Percentiles rank a stretch among this genome's conserved stretches.
Conservation (phyloP, 306 rosid species). For the Casuarina equisetifolia region DNA sequence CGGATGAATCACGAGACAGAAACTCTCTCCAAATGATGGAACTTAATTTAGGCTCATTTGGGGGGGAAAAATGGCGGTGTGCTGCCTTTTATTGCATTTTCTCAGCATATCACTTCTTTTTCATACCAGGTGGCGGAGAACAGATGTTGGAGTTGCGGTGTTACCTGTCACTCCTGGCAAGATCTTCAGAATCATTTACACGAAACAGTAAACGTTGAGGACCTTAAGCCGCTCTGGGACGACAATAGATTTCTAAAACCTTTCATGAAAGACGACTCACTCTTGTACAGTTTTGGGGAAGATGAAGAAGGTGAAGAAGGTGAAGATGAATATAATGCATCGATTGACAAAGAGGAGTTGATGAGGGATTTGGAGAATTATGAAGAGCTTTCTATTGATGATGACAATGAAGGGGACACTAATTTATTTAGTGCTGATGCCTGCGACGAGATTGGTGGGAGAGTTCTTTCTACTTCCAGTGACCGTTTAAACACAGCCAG, state of each 20-base stretch:
- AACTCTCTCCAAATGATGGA: background rate
- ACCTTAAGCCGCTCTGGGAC: constrained; percentile 52
- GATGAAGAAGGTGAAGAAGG: constrained; percentile 72
- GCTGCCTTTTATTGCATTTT: background rate
- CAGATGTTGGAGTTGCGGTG: constrained; percentile 83
- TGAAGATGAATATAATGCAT: constrained; percentile 46
- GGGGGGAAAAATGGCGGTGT: background rate
- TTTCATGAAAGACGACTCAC: constrained; percentile 66
- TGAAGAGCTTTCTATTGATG: constrained; percentile 32
- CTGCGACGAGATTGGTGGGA: constrained; percentile 23
- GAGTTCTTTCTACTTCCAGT: constrained; percentile 34
- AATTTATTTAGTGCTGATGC: constrained; percentile 23
- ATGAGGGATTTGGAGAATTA: constrained; percentile 42
- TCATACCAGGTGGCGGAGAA: constrained; percentile 60
- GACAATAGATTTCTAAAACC: constrained; percentile 75
- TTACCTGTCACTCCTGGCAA: constrained; percentile 45
- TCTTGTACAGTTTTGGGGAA: constrained; percentile 76
- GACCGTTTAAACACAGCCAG: constrained; percentile 31
- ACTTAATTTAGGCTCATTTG: background rate
- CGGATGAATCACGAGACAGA: background rate
- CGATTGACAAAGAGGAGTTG: constrained; percentile 46
- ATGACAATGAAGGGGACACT: constrained; percentile 31
- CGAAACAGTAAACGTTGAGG: constrained; percentile 37
- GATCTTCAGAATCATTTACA: constrained; percentile 75
- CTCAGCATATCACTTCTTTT: background rate